Evolutionary conservation across 177 flowering plant species (phyloP), one percentile per base, ranked within the genome.

Genomic region (Telopea speciosissima): DNA sequence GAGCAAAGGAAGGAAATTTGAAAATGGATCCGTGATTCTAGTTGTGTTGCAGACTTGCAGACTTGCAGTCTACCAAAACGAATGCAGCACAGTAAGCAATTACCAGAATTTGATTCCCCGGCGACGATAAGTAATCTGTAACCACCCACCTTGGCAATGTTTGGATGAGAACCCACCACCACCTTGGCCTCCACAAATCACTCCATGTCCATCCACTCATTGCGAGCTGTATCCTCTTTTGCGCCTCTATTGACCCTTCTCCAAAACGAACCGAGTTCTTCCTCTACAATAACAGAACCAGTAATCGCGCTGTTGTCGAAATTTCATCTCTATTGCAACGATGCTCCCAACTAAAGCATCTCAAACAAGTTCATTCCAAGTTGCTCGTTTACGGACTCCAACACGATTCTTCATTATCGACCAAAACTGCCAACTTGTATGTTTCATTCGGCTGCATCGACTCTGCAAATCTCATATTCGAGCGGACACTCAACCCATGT

Each of bases 331-430:
- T 66, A 11, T 42, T 76, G 13, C 68, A 56, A 56, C 9, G 56
- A 70, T 79, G 79, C 62, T 68, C 65, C 63, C 40, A 54, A 33
- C 24, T 73, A 49, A 65, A 73, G 44, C 77, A 60, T 68, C 70
- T 76, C 73, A 76, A 73, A 40, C 77, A 73, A 73, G 11, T 21
- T 70, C 82, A 76, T 68, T 74, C 77, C 49, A 33, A 70, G 65
- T 44, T 76, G 28, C 21, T 76, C 60, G 58, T 66, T 19, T 60
- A 68, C 31, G 77, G 79, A 19, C 71, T 78, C 65, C 75, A 74
- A 62, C 19, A 67, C 24, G 44, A 71, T 62, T 31, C 74, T 10
- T 52, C 25, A 10, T 61, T 68, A 52, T 44, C 44, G 17, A 67
- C 64, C 61, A 74, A 66, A 65, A 25, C 22, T 16, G 31, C 69